Conservation (phyloP, 805 yeast species). For the Ogataea methylovora region DNA sequence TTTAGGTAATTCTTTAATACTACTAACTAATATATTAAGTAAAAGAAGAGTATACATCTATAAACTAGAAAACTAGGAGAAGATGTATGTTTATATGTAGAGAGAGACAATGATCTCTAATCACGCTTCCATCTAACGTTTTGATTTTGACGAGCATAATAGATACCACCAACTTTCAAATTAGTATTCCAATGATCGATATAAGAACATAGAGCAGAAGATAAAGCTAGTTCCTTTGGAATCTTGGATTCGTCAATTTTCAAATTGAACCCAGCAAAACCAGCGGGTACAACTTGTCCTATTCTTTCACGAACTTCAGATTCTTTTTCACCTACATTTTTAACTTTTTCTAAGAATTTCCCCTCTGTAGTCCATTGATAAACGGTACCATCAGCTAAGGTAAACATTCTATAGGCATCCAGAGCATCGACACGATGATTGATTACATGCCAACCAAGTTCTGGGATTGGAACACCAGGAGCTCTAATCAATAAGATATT, state of each 20-base stretch:
- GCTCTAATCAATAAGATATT: slow-evolving; percentile 49
- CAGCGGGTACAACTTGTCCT: slow-evolving; percentile 50
- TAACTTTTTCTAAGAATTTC: slow-evolving; percentile 48
- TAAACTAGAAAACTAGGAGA: neutral
- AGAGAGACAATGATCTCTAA: slow-evolving; percentile 11
- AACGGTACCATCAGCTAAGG: slow-evolving; percentile 49
- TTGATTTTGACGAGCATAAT: slow-evolving; percentile 41
- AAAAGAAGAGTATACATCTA: neutral
- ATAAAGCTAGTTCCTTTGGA: slow-evolving; percentile 49
- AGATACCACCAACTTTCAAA: slow-evolving; percentile 57
- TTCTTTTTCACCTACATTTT: slow-evolving; percentile 55
- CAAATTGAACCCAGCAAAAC: slow-evolving; percentile 46
- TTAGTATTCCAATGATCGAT: slow-evolving; percentile 65
- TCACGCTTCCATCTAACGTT: slow-evolving; percentile 54
- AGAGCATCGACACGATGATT: slow-evolving; percentile 54
- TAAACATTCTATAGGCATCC: slow-evolving; percentile 54
- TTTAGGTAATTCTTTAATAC: neutral
- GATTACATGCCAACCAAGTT: slow-evolving; percentile 58
- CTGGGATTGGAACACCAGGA: slow-evolving; percentile 41
- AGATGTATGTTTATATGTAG: neutral
- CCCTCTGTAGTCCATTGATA: slow-evolving; percentile 64
- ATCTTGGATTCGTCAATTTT: slow-evolving; percentile 47
- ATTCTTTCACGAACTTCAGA: slow-evolving; percentile 57
- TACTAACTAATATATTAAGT: neutral
- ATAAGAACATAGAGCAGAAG: slow-evolving; percentile 52